These are phyloP conservation scores for Hypoxylon sp. DNA, from an alignment of 2,329 filamentous ascomycete genomes.

Conservation along the genomic window DNA sequence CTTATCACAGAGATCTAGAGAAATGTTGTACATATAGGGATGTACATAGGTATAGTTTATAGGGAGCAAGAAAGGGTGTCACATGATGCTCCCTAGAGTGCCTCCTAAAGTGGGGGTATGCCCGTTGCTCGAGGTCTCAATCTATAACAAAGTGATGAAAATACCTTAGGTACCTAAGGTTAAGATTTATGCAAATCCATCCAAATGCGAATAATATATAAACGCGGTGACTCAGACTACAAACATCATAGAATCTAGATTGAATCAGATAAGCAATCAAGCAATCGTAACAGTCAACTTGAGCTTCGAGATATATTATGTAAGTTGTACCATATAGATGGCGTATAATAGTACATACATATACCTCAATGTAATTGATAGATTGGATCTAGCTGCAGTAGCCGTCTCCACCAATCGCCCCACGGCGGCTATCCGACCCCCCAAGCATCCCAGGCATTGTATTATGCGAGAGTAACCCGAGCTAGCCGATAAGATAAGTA, in stretches of 20 bases:
- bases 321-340: no score
- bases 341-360: no score
- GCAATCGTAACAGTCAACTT: neutral
- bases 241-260: neutral
- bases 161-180: no score
- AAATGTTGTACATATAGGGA: neutral
- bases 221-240: neutral
- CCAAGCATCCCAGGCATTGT: constrained; percentile 23
- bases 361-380: no score
- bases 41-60: neutral
- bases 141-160: neutral
- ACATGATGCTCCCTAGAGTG: neutral
- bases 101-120: neutral
- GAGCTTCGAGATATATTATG: neutral
- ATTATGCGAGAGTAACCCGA: constrained; percentile 14
- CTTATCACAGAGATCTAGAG: neutral
- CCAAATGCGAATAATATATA: neutral
- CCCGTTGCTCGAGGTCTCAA: neutral
- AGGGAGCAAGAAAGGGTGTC: neutral
- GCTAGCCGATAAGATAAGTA: constrained; percentile 44
- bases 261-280: neutral
- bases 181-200: neutral
- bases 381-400: constrained; percentile 1
- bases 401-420: constrained; percentile 14
- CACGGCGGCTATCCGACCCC: constrained; percentile 18